These are phyloP conservation scores for Auriscalpium microsporum DNA, from an alignment of 768 basidiomycete species.

Conservation along the genomic window DNA sequence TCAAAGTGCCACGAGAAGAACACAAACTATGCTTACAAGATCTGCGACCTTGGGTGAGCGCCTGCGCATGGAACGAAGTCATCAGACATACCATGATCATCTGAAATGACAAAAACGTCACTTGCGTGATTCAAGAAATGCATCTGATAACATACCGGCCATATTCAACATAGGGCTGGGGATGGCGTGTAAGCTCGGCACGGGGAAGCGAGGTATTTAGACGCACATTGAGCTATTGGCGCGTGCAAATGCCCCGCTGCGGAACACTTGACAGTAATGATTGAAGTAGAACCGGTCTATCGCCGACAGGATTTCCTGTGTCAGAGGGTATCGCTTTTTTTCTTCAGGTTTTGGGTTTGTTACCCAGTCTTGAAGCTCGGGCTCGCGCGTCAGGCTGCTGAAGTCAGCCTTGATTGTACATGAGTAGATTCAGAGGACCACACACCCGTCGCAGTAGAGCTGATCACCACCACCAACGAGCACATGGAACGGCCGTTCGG, in stretches of 20 bases:
- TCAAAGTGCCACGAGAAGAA: neutral
- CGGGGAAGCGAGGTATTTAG: neutral
- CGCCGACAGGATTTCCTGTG: constrained; percentile 61
- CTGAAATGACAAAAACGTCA: constrained; percentile 26
- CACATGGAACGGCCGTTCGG: constrained; percentile 75
- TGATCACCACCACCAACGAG: constrained; percentile 94
- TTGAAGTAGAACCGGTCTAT: constrained; percentile 88
- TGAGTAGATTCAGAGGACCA: neutral
- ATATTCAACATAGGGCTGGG: constrained; percentile 80
- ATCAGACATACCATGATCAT: constrained; percentile 64
- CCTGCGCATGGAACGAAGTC: neutral
- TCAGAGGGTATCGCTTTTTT: constrained; percentile 53
- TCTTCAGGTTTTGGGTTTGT: constrained; percentile 44
- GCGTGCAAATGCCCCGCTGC: constrained; percentile 82
- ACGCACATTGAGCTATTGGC: constrained; percentile 88
- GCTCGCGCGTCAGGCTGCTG: constrained; percentile 69
- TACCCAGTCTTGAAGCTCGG: constrained; percentile 85
- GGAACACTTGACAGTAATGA: constrained; percentile 82
- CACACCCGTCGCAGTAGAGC: constrained; percentile 76
- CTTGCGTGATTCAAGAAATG: neutral
- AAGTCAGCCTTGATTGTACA: neutral
- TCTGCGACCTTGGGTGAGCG: constrained; percentile 23
- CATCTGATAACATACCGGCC: constrained; percentile 44
- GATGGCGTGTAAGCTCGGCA: neutral
- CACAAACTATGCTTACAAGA: constrained; percentile 27